phyloP scores from a whole-genome alignment of 2,329 filamentous ascomycete species.

The Fusarium annulatum region DNA sequence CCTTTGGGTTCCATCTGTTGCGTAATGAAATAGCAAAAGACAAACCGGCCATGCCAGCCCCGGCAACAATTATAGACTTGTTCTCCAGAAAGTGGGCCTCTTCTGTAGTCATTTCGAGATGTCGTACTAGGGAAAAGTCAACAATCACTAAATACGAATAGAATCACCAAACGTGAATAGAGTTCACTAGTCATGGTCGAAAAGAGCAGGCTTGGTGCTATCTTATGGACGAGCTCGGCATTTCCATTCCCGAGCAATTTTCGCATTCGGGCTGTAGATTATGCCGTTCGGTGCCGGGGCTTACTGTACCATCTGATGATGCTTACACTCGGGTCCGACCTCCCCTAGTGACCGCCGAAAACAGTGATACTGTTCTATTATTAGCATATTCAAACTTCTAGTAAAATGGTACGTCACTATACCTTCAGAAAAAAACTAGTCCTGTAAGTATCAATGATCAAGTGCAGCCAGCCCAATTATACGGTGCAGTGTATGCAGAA shows the following conservation, averaged over 20 bases:
- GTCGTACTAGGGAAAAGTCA: not conserved
- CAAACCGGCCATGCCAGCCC: not conserved
- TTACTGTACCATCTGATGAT: not conserved
- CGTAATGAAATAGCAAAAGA: not conserved
- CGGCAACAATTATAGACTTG: not conserved
- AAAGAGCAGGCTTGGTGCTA: no score
- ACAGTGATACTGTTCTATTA: no score
- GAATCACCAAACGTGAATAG: no score
- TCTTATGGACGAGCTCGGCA: not conserved
- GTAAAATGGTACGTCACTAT: no score
- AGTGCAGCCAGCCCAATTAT: no score
- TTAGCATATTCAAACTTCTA: no score
- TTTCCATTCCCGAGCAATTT: not conserved
- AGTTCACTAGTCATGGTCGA: fast-evolving
- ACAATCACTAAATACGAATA: fast-evolving
- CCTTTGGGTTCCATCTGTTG: not conserved
- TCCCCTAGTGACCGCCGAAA: no score
- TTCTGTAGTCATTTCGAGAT: not conserved
- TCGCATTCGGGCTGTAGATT: not conserved
- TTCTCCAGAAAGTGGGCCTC: not conserved
- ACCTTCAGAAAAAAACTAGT: no score
- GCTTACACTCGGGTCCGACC: not conserved
- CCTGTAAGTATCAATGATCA: no score
- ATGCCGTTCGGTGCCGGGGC: not conserved
- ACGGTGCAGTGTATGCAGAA: no score